Evolutionary conservation across 495 filamentous ascomycete species (phyloP), one percentile per base, ranked within the genome.

Genomic region (Oidiodendron maius): DNA sequence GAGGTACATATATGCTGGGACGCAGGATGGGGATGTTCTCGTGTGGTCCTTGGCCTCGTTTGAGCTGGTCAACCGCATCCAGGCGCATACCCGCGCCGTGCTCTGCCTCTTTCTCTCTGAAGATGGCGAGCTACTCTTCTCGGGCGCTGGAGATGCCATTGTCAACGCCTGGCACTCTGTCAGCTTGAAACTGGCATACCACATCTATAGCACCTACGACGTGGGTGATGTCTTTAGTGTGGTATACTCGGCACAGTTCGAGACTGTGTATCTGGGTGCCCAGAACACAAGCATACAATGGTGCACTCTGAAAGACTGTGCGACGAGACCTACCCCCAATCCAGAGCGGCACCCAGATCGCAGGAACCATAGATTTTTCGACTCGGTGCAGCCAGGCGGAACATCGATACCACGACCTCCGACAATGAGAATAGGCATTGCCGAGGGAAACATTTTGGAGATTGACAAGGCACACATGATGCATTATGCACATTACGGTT

Each of bases 151-250:
- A 32, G 94, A 98, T 61, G 89, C 91, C 4, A 86, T 96, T 50
- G 81, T 97, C 46, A 95, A 93, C 64, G 88, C 93, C 44, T 75
- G 79, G 67, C 68, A 66, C 58, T 65, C 72, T 30, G 64, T 56
- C 25, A 63, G 64, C 39, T 63, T 75, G 52, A 62, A 53, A 18
- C 66, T 56, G n/a, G 68, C 91, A 0, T 95, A 90, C 67, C 86
- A 90, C 25, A 88, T 98, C 50, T 94, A 95, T 66, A 93, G 89
- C 24, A 86, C 83, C 28, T 91, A 91, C 64, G 94, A 97, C 60
- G 89, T 96, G 23, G 93, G 93, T 40, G 93, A 98, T 64, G 82
- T 98, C 20, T 98, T 97, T 60, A 91, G 88, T 50, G 80, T 96
- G 40, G 84, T 82, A 3, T 96, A 94, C 65, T 95, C 90, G 1